Percentiles rank a stretch among this genome's conserved stretches.
phyloP scores from a whole-genome alignment of 2,329 filamentous ascomycete species.

The Graphilbum ipis-grandicollis region DNA sequence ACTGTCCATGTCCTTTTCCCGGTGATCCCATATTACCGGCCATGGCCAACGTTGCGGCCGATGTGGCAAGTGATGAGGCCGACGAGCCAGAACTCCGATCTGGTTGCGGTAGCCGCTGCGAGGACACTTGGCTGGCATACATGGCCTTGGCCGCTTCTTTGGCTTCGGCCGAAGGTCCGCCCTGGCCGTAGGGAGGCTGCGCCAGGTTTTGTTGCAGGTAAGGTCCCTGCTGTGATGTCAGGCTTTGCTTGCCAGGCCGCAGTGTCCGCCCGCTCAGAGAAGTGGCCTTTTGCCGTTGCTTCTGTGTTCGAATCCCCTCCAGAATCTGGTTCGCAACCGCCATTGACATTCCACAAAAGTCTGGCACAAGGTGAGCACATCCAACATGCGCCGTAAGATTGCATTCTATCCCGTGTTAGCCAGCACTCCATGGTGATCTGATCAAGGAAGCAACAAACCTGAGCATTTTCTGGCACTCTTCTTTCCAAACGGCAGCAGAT shows the following conservation, averaged over 20 bases:
- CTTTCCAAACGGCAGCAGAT: conserved; percentile 83
- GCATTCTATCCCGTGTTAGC: conserved; percentile 69
- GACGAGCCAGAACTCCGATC: conserved; percentile 30
- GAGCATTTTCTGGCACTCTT: conserved; percentile 89
- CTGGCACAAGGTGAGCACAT: conserved; percentile 88
- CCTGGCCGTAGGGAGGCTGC: conserved; percentile 13
- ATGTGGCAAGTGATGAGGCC: conserved; percentile 31
- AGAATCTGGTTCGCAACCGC: conserved; percentile 87
- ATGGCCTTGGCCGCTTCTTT: conserved; percentile 47
- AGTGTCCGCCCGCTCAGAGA: conserved; percentile 51
- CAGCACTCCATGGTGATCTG: too few species aligned
- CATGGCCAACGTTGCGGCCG: conserved; percentile 41
- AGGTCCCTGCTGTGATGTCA: conserved; percentile 4
- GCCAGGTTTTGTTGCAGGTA: conserved; percentile 3
- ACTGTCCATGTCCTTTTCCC: conserved; percentile 11
- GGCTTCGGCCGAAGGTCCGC: conserved; percentile 30
- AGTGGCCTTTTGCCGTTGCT: conserved; percentile 39
- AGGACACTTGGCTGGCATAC: conserved; percentile 36
- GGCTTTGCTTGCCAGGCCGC: conserved; percentile 30
- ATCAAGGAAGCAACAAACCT: too few species aligned
- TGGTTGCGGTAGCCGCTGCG: conserved; percentile 31
- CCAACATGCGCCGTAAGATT: conserved; percentile 76
- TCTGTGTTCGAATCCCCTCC: conserved; percentile 66
- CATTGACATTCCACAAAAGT: conserved; percentile 99
- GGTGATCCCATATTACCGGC: conserved; percentile 25